phyloP scores from a whole-genome alignment of 2,329 filamentous ascomycete species.

The Claviceps humidiphila region DNA sequence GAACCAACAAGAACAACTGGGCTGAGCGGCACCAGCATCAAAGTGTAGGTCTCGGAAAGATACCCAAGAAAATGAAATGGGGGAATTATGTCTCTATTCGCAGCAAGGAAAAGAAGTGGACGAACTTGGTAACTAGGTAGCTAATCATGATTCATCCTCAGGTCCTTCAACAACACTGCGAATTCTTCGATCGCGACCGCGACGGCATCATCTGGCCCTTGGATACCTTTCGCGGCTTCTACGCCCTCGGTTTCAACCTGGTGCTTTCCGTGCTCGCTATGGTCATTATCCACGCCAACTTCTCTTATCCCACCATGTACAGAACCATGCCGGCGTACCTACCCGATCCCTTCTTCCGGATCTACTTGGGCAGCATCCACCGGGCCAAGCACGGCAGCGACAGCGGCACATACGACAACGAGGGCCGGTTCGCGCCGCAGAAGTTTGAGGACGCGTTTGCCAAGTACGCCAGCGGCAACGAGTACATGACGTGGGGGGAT shows the following conservation, averaged over 20 bases:
- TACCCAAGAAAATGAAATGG: neutral
- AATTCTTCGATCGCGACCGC: constrained; percentile 26
- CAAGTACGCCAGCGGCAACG: constrained; percentile 29
- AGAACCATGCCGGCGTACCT: constrained; percentile 24
- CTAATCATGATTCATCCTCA: neutral
- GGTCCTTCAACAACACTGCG: constrained; percentile 25
- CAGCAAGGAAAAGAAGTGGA: neutral
- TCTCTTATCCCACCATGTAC: constrained; percentile 34
- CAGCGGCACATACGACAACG: constrained; percentile 31
- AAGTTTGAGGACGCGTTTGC: constrained; percentile 37
- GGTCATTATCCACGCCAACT: constrained; percentile 27
- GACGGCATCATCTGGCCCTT: constrained; percentile 26
- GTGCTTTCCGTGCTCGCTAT: constrained; percentile 24
- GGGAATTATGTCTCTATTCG: neutral
- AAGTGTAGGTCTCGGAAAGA: constrained; percentile 11
- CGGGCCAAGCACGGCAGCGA: constrained; percentile 34
- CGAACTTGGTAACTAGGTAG: neutral
- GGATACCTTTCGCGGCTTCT: constrained; percentile 27
- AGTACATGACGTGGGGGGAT: constrained; percentile 24
- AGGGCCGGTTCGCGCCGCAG: constrained; percentile 35
- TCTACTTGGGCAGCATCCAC: constrained; percentile 25
- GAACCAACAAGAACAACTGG: constrained; percentile 21
- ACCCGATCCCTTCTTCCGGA: constrained; percentile 24
- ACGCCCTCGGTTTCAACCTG: constrained; percentile 25
- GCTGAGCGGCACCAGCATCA: constrained; percentile 17